Percentiles rank a stretch among this genome's conserved stretches.
phyloP scores from a whole-genome alignment of 768 basidiomycete genomes.

The Psilocybe cubensis region DNA sequence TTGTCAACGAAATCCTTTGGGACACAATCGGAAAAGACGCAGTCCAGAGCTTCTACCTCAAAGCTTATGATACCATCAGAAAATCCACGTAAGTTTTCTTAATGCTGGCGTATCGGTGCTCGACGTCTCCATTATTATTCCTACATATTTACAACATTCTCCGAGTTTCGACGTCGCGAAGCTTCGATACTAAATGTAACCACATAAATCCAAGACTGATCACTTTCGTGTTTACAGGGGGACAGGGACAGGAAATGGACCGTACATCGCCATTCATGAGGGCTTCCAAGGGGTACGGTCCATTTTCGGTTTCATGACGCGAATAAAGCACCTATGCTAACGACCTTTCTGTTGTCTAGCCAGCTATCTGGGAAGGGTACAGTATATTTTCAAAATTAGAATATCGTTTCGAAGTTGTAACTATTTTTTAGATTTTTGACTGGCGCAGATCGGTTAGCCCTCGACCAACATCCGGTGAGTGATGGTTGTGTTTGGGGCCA shows the following conservation, averaged over 20 bases:
- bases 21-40: conserved; percentile 54
- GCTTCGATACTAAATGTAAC: not conserved
- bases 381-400: conserved; percentile 5
- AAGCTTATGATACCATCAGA: conserved; percentile 49
- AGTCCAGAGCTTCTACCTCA: conserved; percentile 47
- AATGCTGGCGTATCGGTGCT: not conserved
- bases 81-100: conserved; percentile 38
- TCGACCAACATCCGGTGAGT: conserved; percentile 83
- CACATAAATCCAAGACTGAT: not conserved
- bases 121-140: not conserved
- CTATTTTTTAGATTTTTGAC: conserved; percentile 58
- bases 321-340: conserved; percentile 1
- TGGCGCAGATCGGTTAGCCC: conserved; percentile 73
- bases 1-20: conserved; percentile 67
- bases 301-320: conserved; percentile 14
- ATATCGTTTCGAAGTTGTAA: conserved; percentile 2
- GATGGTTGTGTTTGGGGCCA: conserved; percentile 4
- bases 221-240: conserved; percentile 48
- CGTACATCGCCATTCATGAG: conserved; percentile 65
- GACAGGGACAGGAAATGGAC: conserved; percentile 62
- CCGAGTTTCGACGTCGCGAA: not conserved
- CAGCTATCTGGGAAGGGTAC: conserved; percentile 49
- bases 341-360: conserved; percentile 26
- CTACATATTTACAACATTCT: not conserved
- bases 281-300: conserved; percentile 59